Conservation (phyloP, 768 basidiomycete genomes). For the Tylopilus vinaceipallidus region DNA sequence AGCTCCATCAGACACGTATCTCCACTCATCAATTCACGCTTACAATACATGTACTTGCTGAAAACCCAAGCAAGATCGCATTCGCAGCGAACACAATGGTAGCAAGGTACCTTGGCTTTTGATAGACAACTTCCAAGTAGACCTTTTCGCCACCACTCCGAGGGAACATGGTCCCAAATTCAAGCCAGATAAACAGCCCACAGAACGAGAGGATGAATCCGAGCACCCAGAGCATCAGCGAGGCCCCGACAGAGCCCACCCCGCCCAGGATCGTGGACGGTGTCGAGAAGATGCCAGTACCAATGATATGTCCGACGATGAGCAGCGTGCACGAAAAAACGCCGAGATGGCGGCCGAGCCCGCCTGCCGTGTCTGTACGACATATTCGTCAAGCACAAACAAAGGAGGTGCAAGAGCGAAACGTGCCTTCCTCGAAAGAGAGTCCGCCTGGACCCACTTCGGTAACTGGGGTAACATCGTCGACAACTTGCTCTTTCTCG, state of each 20-base stretch:
- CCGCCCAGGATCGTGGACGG: slow-evolving; percentile 55
- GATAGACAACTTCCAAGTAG: slow-evolving; percentile 56
- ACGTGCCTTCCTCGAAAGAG: slow-evolving; percentile 47
- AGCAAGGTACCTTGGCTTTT: slow-evolving; percentile 43
- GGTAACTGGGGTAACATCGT: not conserved
- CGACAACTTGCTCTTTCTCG: not conserved
- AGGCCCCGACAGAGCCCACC: slow-evolving; percentile 57
- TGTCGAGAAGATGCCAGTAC: slow-evolving; percentile 60
- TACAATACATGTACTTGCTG: slow-evolving; percentile 46
- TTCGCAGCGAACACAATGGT: slow-evolving; percentile 50
- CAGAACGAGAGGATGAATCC: slow-evolving; percentile 58
- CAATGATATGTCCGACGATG: slow-evolving; percentile 55
- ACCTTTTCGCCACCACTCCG: slow-evolving; percentile 63
- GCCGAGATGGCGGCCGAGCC: slow-evolving; percentile 55
- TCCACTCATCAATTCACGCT: too few species aligned
- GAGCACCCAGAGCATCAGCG: slow-evolving; percentile 60
- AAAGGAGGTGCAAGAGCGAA: not conserved
- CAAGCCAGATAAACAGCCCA: slow-evolving; percentile 61
- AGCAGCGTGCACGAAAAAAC: slow-evolving; percentile 53
- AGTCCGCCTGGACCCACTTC: slow-evolving; percentile 41
- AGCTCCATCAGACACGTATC: too few species aligned
- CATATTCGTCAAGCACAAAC: too few species aligned
- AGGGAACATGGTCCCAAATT: slow-evolving; percentile 62
- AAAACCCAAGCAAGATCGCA: slow-evolving; percentile 45
- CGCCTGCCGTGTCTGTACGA: slow-evolving; percentile 48